Percentiles rank a stretch among this genome's conserved stretches.
phyloP scores from a whole-genome alignment of 257 asterid genomes.

The Asclepias syriaca region DNA sequence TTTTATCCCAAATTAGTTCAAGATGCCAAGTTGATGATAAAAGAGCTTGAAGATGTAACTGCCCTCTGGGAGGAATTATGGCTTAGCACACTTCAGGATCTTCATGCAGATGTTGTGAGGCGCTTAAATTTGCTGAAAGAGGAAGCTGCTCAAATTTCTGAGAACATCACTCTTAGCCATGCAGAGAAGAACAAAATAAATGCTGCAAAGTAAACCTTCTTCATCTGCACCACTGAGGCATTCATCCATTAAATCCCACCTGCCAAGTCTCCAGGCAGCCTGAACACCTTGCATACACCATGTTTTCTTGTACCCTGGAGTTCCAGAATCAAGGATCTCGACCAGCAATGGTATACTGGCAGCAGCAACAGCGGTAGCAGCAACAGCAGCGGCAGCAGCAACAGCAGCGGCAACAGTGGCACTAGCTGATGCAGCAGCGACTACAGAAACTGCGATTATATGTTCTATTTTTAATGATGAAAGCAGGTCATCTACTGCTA shows the following conservation, averaged over 20 bases:
- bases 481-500: slow-evolving; percentile 14
- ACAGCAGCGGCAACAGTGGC: too few species aligned
- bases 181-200: slow-evolving; percentile 88
- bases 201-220: too few species aligned
- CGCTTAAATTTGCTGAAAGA: slow-evolving; percentile 92
- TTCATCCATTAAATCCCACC: slow-evolving; percentile 98
- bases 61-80: slow-evolving; percentile 99
- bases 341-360: too few species aligned
- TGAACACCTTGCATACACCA: slow-evolving; percentile 99
- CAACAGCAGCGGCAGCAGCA: too few species aligned
- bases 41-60: slow-evolving; percentile 89
- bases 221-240: slow-evolving; percentile 72
- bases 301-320: slow-evolving; percentile 66
- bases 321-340: too few species aligned
- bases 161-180: slow-evolving; percentile 66
- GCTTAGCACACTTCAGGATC: slow-evolving; percentile 99
- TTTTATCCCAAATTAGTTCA: slow-evolving; percentile 83
- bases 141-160: slow-evolving; percentile 88
- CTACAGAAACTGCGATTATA: slow-evolving; percentile 9
- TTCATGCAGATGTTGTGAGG: slow-evolving; percentile 97
- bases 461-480: slow-evolving; percentile 14
- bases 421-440: slow-evolving; percentile 29
- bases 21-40: slow-evolving; percentile 89
- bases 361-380: too few species aligned
- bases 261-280: slow-evolving; percentile 99